Evolutionary conservation across 495 filamentous ascomycete genomes (phyloP).

Genomic region (Hypoxylon perforatum): DNA sequence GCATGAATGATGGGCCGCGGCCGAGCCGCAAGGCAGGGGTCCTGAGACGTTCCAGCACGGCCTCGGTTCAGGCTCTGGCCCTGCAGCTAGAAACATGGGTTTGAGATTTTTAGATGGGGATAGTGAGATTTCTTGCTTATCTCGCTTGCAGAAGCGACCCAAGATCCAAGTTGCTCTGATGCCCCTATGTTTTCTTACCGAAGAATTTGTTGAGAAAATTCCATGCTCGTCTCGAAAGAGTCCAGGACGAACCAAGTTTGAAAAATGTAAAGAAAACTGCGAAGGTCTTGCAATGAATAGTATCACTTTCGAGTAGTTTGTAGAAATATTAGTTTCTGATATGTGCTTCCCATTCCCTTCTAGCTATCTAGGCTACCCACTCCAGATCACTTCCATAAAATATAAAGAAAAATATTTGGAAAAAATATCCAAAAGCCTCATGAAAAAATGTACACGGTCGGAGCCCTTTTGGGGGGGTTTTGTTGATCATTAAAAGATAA

Average conservation of each 20-base stretch:
- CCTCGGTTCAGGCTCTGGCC: constrained; percentile 6
- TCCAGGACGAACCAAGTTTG: too few relatives aligned
- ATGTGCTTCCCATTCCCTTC: constrained; percentile 41
- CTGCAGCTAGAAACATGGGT: neutral
- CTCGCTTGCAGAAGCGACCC: constrained; percentile 11
- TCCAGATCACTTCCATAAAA: constrained; percentile 29
- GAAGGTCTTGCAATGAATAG: neutral
- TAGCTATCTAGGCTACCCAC: constrained; percentile 39
- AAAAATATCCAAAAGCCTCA: constrained; percentile 30
- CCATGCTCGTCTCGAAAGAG: neutral
- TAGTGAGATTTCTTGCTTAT: constrained; percentile 1
- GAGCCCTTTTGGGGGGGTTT: constrained; percentile 38
- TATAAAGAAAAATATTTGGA: constrained; percentile 21
- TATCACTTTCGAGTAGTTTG: constrained; percentile 4
- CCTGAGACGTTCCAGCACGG: constrained; percentile 16
- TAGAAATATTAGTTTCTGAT: constrained; percentile 23
- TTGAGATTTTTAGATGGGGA: constrained; percentile 6
- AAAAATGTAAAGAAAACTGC: too few relatives aligned
- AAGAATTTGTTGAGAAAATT: neutral
- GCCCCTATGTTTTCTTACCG: neutral
- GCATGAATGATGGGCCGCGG: constrained; percentile 26
- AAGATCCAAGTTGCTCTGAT: constrained; percentile 2
- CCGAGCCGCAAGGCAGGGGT: constrained; percentile 34
- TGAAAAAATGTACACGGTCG: constrained; percentile 37
- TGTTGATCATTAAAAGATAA: constrained; percentile 42